Conservation (phyloP, 345 rosid genomes). For the Nephelium lappaceum region DNA sequence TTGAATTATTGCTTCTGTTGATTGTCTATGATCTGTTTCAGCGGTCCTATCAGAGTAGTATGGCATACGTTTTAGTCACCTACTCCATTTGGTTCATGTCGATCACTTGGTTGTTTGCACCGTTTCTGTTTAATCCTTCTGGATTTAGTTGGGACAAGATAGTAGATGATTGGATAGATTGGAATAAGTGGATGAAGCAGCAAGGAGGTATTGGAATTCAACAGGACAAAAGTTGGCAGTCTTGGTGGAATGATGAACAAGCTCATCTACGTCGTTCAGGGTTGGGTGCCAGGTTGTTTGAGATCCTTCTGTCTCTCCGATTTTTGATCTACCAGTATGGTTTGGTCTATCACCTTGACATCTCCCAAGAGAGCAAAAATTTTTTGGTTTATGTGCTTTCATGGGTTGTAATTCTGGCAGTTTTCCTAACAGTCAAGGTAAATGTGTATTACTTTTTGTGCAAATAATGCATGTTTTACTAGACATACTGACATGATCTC, state of each 20-base stretch:
- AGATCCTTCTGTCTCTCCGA: conserved; percentile 76
- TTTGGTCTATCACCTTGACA: conserved; percentile 96
- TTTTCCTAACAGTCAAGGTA: conserved; percentile 86
- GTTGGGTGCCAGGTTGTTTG: conserved; percentile 67
- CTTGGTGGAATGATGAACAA: conserved; percentile 98
- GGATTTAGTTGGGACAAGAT: conserved; percentile 90
- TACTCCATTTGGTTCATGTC: conserved; percentile 98
- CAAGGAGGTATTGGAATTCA: conserved; percentile 97
- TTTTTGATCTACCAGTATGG: conserved; percentile 97
- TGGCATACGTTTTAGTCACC: conserved; percentile 82
- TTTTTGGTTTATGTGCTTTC: conserved; percentile 88
- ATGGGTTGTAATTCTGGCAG: conserved; percentile 85
- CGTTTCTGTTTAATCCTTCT: conserved; percentile 91
- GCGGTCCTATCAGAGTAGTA: conserved; percentile 78
- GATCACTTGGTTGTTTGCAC: conserved; percentile 91
- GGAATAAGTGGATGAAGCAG: conserved; percentile 97
- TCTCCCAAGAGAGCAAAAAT: conserved; percentile 78
- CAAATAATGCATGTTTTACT: not conserved
- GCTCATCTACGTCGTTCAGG: conserved; percentile 79
- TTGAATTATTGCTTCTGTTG: conserved; percentile 76
- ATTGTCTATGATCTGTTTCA: conserved; percentile 83
- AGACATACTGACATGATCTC: conserved; percentile 9
- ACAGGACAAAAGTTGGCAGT: conserved; percentile 96
- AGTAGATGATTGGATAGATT: conserved; percentile 95
- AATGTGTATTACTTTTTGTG: not conserved